phyloP scores from a whole-genome alignment of 768 basidiomycete genomes.

The Trametes elegans region DNA sequence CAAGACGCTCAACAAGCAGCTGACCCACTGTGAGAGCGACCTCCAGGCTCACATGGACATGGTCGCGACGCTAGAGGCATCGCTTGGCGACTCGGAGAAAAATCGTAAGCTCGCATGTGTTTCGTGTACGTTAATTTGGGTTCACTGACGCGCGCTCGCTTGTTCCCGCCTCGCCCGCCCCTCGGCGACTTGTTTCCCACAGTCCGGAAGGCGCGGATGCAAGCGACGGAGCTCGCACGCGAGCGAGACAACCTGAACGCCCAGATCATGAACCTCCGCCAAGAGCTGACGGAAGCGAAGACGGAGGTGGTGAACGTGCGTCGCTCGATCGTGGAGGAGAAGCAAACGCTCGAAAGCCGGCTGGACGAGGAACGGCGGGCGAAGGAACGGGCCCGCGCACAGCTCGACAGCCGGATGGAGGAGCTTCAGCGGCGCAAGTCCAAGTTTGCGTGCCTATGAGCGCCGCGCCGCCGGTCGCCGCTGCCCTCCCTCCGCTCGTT shows the following conservation, averaged over 20 bases:
- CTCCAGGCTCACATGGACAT: slow-evolving; percentile 91
- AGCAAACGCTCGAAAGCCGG: slow-evolving; percentile 78
- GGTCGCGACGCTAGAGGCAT: slow-evolving; percentile 79
- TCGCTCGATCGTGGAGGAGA: slow-evolving; percentile 82
- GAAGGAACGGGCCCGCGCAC: slow-evolving; percentile 86
- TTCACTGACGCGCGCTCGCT: neutral
- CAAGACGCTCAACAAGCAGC: slow-evolving; percentile 89
- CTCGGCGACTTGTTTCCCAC: slow-evolving; percentile 8
- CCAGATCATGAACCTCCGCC: slow-evolving; percentile 66
- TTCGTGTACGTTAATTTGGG: slow-evolving; percentile 10
- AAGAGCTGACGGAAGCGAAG: slow-evolving; percentile 74
- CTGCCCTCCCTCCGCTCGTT: neutral
- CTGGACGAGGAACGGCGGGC: slow-evolving; percentile 84
- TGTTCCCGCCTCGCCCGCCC: neutral
- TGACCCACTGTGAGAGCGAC: slow-evolving; percentile 91
- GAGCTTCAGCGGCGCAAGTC: slow-evolving; percentile 83
- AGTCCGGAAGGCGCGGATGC: slow-evolving; percentile 94
- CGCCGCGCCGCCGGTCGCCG: neutral
- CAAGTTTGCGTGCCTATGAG: slow-evolving; percentile 86
- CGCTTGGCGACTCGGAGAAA: slow-evolving; percentile 89
- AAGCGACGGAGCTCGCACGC: slow-evolving; percentile 83
- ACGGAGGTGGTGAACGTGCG: slow-evolving; percentile 77
- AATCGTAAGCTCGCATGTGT: slow-evolving; percentile 59
- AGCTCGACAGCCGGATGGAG: slow-evolving; percentile 85
- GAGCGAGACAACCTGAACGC: slow-evolving; percentile 75